Conservation (phyloP, 345 rosid species). For the Psidium guajava region DNA sequence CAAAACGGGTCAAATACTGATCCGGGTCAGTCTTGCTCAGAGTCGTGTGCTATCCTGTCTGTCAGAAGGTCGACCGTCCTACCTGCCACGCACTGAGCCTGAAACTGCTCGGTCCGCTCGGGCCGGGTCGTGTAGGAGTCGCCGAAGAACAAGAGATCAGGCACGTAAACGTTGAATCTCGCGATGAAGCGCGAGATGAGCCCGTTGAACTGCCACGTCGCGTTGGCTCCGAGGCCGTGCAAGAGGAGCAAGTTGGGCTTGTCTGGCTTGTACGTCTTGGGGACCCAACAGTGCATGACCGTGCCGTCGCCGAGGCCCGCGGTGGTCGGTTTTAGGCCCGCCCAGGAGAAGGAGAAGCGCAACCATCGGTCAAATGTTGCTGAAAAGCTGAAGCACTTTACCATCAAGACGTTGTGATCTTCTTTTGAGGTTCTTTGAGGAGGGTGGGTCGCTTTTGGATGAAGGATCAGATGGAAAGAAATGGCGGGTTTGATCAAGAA, state of each 20-base stretch:
- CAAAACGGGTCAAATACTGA: background rate
- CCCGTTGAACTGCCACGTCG: conserved; percentile 3
- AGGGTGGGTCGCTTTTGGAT: no score
- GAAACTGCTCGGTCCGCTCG: conserved; percentile 3
- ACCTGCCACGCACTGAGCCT: conserved; percentile 2
- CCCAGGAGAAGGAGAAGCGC: conserved; percentile 41
- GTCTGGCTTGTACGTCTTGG: background rate
- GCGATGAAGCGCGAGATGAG: background rate
- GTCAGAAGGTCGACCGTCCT: background rate
- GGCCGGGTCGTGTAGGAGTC: conserved; percentile 5
- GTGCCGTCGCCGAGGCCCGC: conserved; percentile 8
- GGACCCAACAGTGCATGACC: conserved; percentile 4
- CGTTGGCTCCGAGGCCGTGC: conserved; percentile 8
- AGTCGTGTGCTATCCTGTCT: background rate
- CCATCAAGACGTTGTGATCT: background rate
- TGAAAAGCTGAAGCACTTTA: conserved; percentile 53
- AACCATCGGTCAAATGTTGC: conserved; percentile 43
- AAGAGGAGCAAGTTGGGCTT: conserved; percentile 3
- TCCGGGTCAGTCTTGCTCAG: background rate
- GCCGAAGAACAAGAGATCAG: conserved; percentile 13
- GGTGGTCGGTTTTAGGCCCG: conserved; percentile 36
- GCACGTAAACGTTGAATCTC: conserved; percentile 4
- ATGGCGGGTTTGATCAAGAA: background rate
- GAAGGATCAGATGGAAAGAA: no score
- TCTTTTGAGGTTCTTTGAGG: background rate